Base-by-base conservation (phyloP, 2,329 filamentous ascomycete genomes). In the Fusarium staphyleae region DNA sequence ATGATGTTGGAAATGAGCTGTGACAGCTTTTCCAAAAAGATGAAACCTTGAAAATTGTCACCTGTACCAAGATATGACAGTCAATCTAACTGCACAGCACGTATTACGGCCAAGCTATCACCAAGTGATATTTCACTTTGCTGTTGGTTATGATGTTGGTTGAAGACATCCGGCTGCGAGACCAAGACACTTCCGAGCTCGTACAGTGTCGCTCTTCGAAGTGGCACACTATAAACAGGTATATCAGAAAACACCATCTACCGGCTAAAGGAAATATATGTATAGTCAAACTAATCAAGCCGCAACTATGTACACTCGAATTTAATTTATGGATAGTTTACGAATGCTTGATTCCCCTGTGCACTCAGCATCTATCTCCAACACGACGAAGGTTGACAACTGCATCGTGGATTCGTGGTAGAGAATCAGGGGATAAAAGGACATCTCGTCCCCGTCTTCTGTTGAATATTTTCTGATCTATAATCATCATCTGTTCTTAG, bases 81-180 rank as follows among this genome's bases (percentile, higher is more conserved):
- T 16, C 11, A 29, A 32, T 28, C n/a, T 15, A 18, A 35, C 15
- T 11, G 4, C 2, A 3, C 3, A 33, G 15, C 22, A 24, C 9
- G 11, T 14, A 10, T 36, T 16, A 29, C 3, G 9, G 16, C n/a
- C 34, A 11, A 7, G n/a, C 15, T 39, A 30, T 41, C 18, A 40
- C 5, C 13, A 46, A 39, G 13, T 50, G 35, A 45, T 59, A 19
- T 39, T 34, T 19, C 22, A n/a, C 15, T 36, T 36, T 16, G 15
- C 5, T 55, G 32, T 45, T 55, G 28, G 32, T 14, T 5, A 12
- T 12, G 53, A 18, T 54, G 54, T 54, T 54, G 55, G 54, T 58
- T 41, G 42, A n/a, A 48, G 35, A 16, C 32, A 24, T 42, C 35
- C 37, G 41, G 53, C 42, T 58, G 24, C 12, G 8, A 13, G 37